These are phyloP conservation scores for Fusarium sp. DNA, from an alignment of 2,329 filamentous ascomycete species.

Conservation along the genomic window DNA sequence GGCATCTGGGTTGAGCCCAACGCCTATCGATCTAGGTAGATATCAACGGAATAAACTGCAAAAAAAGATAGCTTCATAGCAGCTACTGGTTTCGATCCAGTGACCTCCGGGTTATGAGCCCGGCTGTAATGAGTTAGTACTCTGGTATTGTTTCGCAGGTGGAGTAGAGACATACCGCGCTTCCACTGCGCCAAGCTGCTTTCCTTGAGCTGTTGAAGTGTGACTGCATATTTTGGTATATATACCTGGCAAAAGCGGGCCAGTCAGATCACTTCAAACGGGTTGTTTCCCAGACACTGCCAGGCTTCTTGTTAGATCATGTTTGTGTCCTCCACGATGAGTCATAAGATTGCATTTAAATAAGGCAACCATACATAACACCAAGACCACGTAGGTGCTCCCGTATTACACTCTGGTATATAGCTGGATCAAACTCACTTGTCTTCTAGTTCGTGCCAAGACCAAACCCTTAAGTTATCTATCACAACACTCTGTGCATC, in stretches of 20 bases:
- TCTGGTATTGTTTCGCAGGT: neutral
- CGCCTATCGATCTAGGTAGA: neutral
- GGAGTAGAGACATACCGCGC: conserved; percentile 28
- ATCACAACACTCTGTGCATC: no score
- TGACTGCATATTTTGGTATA: neutral
- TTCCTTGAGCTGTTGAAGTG: conserved; percentile 12
- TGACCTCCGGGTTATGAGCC: conserved; percentile 32
- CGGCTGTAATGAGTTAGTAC: conserved; percentile 19
- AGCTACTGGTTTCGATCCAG: conserved; percentile 30
- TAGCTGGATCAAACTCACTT: no score
- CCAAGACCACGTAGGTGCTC: no score
- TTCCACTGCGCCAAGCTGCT: conserved; percentile 33
- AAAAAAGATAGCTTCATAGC: conserved; percentile 18
- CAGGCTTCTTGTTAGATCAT: neutral
- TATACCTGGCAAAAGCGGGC: no score
- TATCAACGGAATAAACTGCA: neutral
- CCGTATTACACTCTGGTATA: no score
- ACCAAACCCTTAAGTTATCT: no score
- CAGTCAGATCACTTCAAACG: no score
- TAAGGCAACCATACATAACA: no score
- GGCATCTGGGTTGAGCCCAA: neutral
- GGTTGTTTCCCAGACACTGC: no score
- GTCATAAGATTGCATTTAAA: no score
- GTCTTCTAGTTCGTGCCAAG: no score
- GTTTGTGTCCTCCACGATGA: no score